Evolutionary conservation across 495 filamentous ascomycete genomes (phyloP), one percentile per base, ranked within the genome.

Genomic region (Neurospora sp.): DNA sequence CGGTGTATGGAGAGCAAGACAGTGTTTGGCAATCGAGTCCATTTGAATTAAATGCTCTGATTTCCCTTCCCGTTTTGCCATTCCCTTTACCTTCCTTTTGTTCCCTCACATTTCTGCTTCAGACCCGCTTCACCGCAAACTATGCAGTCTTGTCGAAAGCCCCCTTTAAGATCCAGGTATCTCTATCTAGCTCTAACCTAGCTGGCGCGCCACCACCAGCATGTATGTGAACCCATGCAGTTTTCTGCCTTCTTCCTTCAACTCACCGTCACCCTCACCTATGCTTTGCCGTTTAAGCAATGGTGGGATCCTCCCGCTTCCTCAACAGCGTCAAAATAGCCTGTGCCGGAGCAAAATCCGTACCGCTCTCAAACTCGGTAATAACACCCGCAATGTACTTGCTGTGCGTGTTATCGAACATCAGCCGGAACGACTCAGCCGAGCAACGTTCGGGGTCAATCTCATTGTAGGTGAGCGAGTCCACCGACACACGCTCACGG

Each of bases 391-490:
- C 89, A 68, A 98, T 90, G 74, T 92, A 95, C 73, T 93, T 90
- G 5, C 91, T 92, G n/a, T 92, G 93, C 12, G 96, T 98, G 45
- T 95, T 93, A 82, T 99, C 96, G 76, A 94, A 98, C 86, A 98
- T 88, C 74, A 97, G 84, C 76, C 97, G 93, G 72, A 96, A 88
- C 8, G 92, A 83, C 77, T 93, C 90, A 53, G 78, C 76, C 16
- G 83, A 79, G 76, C 80, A 80, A 31, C 81, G 75, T 73, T 86
- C 84, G 0, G 87, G 87, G 38, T 90, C 94, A 72, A 98, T 90
- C 84, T 99, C 96, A 81, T 99, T 98, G 70, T 91, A 90, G 31
- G 96, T 94, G 74, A 99, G 94, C 41, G 92, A 92, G 81, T 97
- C 96, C 0, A 96, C 87, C 9, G 93, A 91, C 5, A 97, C 93